Evolutionary conservation across 768 basidiomycete genomes (phyloP).

Genomic region (Boletus pseudopeckii): DNA sequence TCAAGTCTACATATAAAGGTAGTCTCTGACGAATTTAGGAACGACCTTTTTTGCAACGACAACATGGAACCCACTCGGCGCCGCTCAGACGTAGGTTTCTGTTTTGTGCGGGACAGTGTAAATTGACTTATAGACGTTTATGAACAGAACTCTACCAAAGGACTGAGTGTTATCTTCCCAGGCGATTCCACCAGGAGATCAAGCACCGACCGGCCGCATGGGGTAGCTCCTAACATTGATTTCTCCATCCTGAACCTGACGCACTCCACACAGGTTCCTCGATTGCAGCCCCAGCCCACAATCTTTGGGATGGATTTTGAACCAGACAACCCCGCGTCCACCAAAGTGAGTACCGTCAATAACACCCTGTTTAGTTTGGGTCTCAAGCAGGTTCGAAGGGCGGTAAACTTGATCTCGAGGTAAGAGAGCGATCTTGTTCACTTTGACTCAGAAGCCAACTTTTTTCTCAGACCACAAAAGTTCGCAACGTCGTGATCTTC

Average conservation of each 20-base stretch:
- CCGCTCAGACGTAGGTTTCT: conserved; percentile 12
- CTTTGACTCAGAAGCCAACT: background rate
- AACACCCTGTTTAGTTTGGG: background rate
- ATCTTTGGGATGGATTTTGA: conserved; percentile 7
- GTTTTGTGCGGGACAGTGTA: background rate
- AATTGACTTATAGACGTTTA: conserved; percentile 1
- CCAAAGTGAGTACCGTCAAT: conserved; percentile 7
- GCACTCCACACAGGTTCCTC: background rate
- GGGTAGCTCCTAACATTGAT: conserved; percentile 3
- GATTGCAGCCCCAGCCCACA: conserved; percentile 5
- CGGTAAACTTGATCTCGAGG: background rate
- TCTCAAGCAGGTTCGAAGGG: background rate
- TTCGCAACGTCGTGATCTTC: conserved; percentile 40
- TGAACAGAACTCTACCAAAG: conserved; percentile 5
- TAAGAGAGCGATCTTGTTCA: background rate
- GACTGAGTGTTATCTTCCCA: background rate
- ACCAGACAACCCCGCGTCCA: background rate
- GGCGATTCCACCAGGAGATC: background rate
- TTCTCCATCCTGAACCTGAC: background rate
- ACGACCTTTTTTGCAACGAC: background rate
- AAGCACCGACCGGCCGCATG: background rate
- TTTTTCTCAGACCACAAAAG: conserved; percentile 1
- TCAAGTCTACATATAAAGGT: conserved; percentile 13
- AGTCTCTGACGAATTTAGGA: background rate
- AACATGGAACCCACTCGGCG: conserved; percentile 3